Base-by-base conservation (phyloP, 106 monocot genomes). In the Platanthera guangdongensis region DNA sequence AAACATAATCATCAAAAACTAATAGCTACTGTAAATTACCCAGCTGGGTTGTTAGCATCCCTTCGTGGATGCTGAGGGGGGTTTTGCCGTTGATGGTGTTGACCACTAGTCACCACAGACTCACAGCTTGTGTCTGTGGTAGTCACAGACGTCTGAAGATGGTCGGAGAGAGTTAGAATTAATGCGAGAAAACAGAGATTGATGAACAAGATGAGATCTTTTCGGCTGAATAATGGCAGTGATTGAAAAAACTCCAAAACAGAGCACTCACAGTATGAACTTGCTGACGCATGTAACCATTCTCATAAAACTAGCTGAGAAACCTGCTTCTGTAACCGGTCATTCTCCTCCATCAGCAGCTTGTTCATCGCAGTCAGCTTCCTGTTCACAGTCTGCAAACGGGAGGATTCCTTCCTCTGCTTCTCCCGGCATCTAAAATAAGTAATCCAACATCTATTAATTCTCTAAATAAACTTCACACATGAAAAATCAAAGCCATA, bases 61-160 rank as follows among this genome's bases (percentile, higher is more conserved):
- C 85, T 85, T 53, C 79, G 91, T 9, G 94, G 89, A 91, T 86
- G 87, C 91, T 81, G 88, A 79, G 89, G 81, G 76, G 85, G 89
- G 89, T 92, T 95, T 85, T 81, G 86, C 71, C 85, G 87, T 51
- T 79, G 85, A 57, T 84, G 86, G 74, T 87, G 86, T 73, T 91
- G 94, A 89, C 91, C 88, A 73, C 87, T 87, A 28, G 94, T 95
- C 78, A 95, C 94, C 72, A 91, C 94, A 78, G 94, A 95, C 82
- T 91, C 89, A 78, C 91, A 91, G 79, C 94, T 91, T 59, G 80
- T 88, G 83, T 90, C 94, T 82, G 88, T 89, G 51, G 90, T 94
- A 30, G 71, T 54, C 15, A 84, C 88, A 83, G 90, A 74, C 19
- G 80, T 78, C 94, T 94, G 81, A 65, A 76, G 30, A 57, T 50